Percentiles rank a stretch among this genome's conserved stretches.
Conservation (phyloP, 164 flowering plant species). For the Dillenia turbinata region DNA sequence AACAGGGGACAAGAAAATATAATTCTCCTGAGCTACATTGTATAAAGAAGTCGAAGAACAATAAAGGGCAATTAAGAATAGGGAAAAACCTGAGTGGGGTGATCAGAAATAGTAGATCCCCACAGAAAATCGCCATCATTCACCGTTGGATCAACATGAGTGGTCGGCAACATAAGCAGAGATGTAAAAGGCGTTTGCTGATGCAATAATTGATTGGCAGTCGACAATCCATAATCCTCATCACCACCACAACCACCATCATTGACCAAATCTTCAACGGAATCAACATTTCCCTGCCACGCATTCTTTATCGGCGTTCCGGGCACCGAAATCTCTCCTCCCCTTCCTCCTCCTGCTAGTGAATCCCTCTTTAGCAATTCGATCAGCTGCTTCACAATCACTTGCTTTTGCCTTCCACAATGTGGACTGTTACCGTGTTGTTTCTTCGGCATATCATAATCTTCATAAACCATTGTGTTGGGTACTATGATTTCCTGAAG, state of each 20-base stretch:
- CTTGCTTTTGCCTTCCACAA: constrained; percentile 55
- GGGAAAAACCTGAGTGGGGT: constrained; percentile 44
- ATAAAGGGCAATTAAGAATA: no score
- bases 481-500: constrained; percentile 60
- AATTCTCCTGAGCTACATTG: no score
- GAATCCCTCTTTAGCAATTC: constrained; percentile 44
- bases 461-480: not conserved
- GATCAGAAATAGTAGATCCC: constrained; percentile 32
- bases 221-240: constrained; percentile 9
- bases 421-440: constrained; percentile 6
- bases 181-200: constrained; percentile 41
- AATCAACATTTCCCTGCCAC: constrained; percentile 11
- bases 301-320: constrained; percentile 19
- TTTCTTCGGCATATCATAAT: constrained; percentile 15
- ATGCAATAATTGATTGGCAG: constrained; percentile 14
- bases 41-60: constrained; percentile 1
- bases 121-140: constrained; percentile 30
- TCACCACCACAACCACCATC: not conserved
- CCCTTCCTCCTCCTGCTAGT: constrained; percentile 21
- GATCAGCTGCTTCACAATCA: constrained; percentile 56
- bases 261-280: constrained; percentile 7
- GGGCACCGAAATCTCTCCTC: constrained; percentile 25
- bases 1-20: no score
- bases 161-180: constrained; percentile 37
- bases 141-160: constrained; percentile 20